Evolutionary conservation across 2,329 filamentous ascomycete genomes (phyloP).

Genomic region (Alternaria viburni): DNA sequence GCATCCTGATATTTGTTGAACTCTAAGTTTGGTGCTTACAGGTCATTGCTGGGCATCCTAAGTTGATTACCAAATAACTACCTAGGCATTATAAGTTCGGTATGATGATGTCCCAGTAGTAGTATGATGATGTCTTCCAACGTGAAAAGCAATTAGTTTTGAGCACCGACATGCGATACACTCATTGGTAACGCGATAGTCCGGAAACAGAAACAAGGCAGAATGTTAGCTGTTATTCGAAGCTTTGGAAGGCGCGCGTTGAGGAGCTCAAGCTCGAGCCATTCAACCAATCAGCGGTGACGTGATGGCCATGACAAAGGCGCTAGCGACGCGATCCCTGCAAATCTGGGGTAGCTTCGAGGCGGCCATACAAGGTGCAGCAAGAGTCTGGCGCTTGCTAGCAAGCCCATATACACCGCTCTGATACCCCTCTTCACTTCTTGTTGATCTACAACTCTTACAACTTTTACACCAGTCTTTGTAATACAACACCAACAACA

Average conservation of each 20-base stretch:
- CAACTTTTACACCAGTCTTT: neutral
- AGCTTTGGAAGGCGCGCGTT: neutral
- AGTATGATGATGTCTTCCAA: neutral
- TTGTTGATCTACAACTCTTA: neutral
- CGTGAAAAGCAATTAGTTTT: neutral
- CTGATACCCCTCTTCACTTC: neutral
- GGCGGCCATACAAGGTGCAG: conserved; percentile 8
- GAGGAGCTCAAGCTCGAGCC: neutral
- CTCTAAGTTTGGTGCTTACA: neutral
- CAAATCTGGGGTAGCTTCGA: conserved; percentile 24
- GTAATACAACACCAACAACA: neutral
- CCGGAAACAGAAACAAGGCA: neutral
- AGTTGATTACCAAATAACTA: neutral
- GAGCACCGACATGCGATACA: neutral
- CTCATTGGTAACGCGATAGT: neutral
- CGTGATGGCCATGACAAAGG: conserved; percentile 19
- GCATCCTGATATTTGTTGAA: neutral
- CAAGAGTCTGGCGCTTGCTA: neutral
- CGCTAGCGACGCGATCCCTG: conserved; percentile 15
- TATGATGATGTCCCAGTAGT: too few species aligned
- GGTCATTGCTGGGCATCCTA: neutral
- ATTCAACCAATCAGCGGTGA: conserved; percentile 13
- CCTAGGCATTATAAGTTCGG: neutral
- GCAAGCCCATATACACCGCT: conserved; percentile 2
- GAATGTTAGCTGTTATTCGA: neutral